Base-by-base conservation (phyloP, 805 yeast genomes). In the Cyberlindnera americana region DNA sequence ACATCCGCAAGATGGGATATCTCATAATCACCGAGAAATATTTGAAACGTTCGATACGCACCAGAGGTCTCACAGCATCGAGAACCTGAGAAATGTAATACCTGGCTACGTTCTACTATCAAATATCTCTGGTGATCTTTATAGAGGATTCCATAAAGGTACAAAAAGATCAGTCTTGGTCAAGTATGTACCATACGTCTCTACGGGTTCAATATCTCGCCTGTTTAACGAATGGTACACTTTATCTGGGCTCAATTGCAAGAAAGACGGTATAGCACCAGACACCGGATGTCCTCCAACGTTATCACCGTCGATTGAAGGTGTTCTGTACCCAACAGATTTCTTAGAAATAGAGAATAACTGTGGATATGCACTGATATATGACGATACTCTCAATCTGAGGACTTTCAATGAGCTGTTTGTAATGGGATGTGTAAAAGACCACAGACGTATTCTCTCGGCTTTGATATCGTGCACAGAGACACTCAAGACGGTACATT, bases 401-500 rank as follows among this genome's bases (percentile, higher is more conserved):
- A 41, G 43, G 21, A 42, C 43, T 17, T 38, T 52, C 30, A 43
- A 46, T 26, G 54, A 49, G 33, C 33, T 35, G 7, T 46, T 40
- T 26, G 40, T 48, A 2, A 26, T 40, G 28, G 44, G 43, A 3
- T 11, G 37, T 6, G 32, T 36, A 6, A 37, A 38, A 12, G 46
- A 47, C 26, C 34, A 41, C 5, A 19, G 29, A 3, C 50, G 48
- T 11, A 49, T 62, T 2, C 33, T 65, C 10, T 35, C 37, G 4
- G 38, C 54, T 4, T 38, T 56, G 13, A 47, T 65, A 2, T 39
- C 48, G 5, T 43, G 54, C 4, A 37, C 60, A 10, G 47, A 55
- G 29, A 50, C 55, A 2, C 35, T 67, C 16, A 46, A 51, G 19
- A 36, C 35, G 9, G 52, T 70, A 3, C 78, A 74, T 46, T 56